Percentiles rank a stretch among this genome's conserved stretches.
Evolutionary conservation across 768 basidiomycete genomes (phyloP).

Genomic region (Boletus sp.): DNA sequence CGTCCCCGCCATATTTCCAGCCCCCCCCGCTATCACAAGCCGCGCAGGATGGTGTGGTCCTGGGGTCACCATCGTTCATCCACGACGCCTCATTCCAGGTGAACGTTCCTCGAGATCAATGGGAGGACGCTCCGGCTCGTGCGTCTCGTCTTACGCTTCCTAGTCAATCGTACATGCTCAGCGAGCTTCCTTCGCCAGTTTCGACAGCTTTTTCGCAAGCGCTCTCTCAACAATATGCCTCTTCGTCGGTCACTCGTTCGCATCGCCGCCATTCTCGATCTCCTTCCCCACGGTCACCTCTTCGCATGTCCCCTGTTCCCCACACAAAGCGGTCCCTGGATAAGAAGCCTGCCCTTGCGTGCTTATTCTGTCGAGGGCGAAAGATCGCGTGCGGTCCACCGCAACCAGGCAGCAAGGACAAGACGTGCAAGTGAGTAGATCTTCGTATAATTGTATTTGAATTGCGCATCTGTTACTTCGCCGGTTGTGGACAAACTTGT

Average conservation of each 20-base stretch:
- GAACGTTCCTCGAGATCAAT: constrained; percentile 15
- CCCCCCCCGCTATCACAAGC: constrained; percentile 4
- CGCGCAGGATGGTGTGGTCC: constrained; percentile 12
- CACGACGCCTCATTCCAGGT: constrained; percentile 10
- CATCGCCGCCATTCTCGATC: constrained; percentile 26
- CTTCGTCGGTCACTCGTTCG: constrained; percentile 18
- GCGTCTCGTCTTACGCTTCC: constrained; percentile 3
- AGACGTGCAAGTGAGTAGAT: constrained; percentile 63
- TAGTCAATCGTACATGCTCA: constrained; percentile 21
- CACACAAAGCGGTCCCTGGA: constrained; percentile 29
- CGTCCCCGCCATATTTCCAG: constrained; percentile 24
- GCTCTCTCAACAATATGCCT: constrained; percentile 10
- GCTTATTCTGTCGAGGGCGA: constrained; percentile 63
- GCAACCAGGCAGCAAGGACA: constrained; percentile 48
- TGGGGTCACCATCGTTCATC: constrained; percentile 15
- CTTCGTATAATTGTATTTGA: neutral
- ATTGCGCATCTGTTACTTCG: neutral
- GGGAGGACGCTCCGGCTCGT: constrained; percentile 18
- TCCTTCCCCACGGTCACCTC: constrained; percentile 24
- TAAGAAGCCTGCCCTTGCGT: constrained; percentile 63
- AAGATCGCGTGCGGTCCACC: constrained; percentile 72
- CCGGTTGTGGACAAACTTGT: constrained; percentile 7
- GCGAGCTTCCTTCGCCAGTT: constrained; percentile 11
- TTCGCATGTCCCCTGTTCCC: constrained; percentile 22
- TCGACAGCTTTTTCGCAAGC: constrained; percentile 9